Percentiles rank a stretch among this genome's conserved stretches.
Evolutionary conservation across 179 eudicot genomes (phyloP).

Genomic region (Beta macrorhiza): DNA sequence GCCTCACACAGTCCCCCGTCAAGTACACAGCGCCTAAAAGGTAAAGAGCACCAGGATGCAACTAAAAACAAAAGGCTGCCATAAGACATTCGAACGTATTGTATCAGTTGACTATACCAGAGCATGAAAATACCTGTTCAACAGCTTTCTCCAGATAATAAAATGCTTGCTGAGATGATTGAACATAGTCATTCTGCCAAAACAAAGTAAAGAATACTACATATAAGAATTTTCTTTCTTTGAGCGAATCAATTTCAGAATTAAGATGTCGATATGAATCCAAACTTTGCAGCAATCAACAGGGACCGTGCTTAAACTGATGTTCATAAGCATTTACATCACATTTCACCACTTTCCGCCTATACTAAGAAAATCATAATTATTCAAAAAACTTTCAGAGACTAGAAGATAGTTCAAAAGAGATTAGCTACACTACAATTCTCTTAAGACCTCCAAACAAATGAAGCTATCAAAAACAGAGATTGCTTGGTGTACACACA

Average conservation of each 20-base stretch:
- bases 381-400: not conserved
- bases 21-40: constrained; percentile 87
- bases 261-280: not conserved
- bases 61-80: constrained; percentile 37
- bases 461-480: not conserved
- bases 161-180: constrained; percentile 82
- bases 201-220: constrained; percentile 17
- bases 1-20: constrained; percentile 88
- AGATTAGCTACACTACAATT: not conserved
- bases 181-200: constrained; percentile 66
- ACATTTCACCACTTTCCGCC: not conserved
- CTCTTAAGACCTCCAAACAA: not conserved
- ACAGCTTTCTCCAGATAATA: constrained; percentile 86
- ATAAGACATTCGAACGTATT: constrained; percentile 14
- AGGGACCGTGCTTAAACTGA: not conserved
- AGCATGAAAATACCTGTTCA: constrained; percentile 58
- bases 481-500: not conserved
- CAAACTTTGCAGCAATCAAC: not conserved
- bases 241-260: not conserved
- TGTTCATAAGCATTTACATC: not conserved
- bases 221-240: not conserved
- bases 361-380: not conserved
- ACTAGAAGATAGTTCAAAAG: not conserved
- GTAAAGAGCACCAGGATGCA: constrained; percentile 92
- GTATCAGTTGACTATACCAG: not conserved